A percentile compares a stretch with the other conserved stretches of the same genome.
phyloP scores from a whole-genome alignment of 2,329 filamentous ascomycete genomes.

The Cladosporium colombiae region DNA sequence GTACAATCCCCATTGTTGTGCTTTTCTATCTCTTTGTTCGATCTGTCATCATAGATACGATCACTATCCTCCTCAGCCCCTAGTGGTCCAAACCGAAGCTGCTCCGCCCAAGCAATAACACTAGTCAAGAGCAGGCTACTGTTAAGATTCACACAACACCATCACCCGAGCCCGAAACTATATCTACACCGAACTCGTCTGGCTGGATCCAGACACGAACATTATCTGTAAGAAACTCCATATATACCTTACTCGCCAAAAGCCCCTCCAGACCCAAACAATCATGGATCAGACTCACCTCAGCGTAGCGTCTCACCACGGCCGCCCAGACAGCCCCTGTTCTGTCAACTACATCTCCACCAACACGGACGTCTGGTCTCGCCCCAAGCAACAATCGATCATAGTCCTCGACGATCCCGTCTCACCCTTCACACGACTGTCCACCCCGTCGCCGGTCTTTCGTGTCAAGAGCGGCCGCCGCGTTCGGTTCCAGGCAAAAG shows the following conservation, averaged over 20 bases:
- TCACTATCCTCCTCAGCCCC: neutral
- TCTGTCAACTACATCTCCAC: slow-evolving; percentile 13
- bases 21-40: neutral
- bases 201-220: slow-evolving; percentile 13
- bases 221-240: neutral
- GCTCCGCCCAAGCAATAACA: neutral
- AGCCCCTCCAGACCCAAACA: neutral
- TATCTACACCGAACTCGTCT: neutral
- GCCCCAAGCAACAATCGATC: neutral
- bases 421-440: neutral
- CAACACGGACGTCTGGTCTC: slow-evolving; percentile 2
- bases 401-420: neutral
- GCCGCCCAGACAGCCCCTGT: neutral
- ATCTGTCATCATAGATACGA: neutral
- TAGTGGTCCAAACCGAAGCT: neutral
- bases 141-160: neutral
- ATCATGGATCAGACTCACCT: slow-evolving; percentile 11
- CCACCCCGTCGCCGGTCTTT: neutral
- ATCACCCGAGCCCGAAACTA: neutral
- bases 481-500: neutral
- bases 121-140: neutral
- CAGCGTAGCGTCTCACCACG: neutral
- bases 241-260: neutral
- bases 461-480: neutral
- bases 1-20: slow-evolving; percentile 6